phyloP scores from a whole-genome alignment of 2,329 filamentous ascomycete species.

The Chaetomiaceae sp. region DNA sequence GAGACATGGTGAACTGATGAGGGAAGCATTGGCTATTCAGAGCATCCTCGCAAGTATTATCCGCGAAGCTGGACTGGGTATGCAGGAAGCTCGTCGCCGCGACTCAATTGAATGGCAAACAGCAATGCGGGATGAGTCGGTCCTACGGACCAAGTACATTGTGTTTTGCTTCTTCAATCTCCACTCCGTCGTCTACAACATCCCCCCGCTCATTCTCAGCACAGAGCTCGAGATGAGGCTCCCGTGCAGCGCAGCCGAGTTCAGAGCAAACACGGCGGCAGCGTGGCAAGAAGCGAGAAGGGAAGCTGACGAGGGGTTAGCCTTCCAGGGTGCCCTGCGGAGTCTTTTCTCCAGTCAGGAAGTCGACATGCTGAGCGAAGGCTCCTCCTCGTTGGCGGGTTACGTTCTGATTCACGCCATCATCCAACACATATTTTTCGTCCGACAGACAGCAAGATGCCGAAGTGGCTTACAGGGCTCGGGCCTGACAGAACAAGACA shows the following conservation, averaged over 20 bases:
- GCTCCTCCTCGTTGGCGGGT: slow-evolving; percentile 48
- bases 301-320: slow-evolving; percentile 6
- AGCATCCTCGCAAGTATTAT: slow-evolving; percentile 53
- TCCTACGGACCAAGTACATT: slow-evolving; percentile 51
- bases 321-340: slow-evolving; percentile 30
- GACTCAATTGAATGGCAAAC: slow-evolving; percentile 40
- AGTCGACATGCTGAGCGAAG: slow-evolving; percentile 30
- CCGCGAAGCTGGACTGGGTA: slow-evolving; percentile 44
- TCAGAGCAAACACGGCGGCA: slow-evolving; percentile 47
- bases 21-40: slow-evolving; percentile 53
- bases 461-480: slow-evolving; percentile 18
- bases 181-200: slow-evolving; percentile 59
- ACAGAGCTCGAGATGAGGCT: slow-evolving; percentile 51
- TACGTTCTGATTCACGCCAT: slow-evolving; percentile 51
- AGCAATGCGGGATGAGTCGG: slow-evolving; percentile 50
- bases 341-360: slow-evolving; percentile 11
- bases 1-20: slow-evolving; percentile 51
- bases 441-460: slow-evolving; percentile 35
- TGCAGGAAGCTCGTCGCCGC: slow-evolving; percentile 24
- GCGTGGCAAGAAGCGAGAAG: slow-evolving; percentile 43
- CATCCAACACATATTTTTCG: slow-evolving; percentile 51
- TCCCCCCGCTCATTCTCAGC: slow-evolving; percentile 54
- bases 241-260: slow-evolving; percentile 50
- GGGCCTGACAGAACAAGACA: slow-evolving; percentile 40
- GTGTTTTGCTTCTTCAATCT: slow-evolving; percentile 54